Evolutionary conservation across 2,329 filamentous ascomycete genomes (phyloP).

Genomic region (Aspergillus brasiliensis): DNA sequence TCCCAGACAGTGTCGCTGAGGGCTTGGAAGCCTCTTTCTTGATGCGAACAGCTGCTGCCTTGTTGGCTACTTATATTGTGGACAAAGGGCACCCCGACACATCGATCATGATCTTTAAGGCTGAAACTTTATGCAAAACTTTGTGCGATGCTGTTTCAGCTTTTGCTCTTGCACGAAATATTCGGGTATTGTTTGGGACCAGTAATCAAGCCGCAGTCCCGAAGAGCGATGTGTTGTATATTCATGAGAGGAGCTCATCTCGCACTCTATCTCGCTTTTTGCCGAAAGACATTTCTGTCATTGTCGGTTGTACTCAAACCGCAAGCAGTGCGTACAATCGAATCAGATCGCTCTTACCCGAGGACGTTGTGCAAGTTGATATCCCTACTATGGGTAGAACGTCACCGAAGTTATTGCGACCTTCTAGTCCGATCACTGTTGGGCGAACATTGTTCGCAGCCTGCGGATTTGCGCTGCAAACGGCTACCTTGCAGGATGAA

Average conservation of each 20-base stretch:
- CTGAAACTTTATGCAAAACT: background rate
- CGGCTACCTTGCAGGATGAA: background rate
- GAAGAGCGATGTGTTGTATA: background rate
- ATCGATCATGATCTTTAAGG: background rate
- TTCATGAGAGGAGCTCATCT: background rate
- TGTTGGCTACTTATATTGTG: background rate
- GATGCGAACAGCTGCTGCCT: background rate
- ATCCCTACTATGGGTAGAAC: background rate
- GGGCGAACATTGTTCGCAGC: background rate
- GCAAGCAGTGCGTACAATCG: background rate
- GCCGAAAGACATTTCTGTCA: background rate
- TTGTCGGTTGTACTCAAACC: background rate
- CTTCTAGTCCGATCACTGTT: background rate
- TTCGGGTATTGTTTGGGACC: background rate
- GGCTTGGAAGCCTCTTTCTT: background rate
- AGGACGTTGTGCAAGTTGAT: background rate
- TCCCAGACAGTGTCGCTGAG: background rate
- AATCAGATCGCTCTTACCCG: background rate
- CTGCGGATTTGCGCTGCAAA: conserved; percentile 2
- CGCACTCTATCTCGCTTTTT: background rate
- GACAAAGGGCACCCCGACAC: background rate
- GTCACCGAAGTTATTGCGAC: background rate
- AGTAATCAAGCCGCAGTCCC: background rate
- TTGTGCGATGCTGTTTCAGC: background rate
- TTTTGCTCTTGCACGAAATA: background rate